A percentile compares a stretch with the other conserved stretches of the same genome.
Conservation (phyloP, 1,284 basidiomycete species). For the Cryptococcus deneoformans region DNA sequence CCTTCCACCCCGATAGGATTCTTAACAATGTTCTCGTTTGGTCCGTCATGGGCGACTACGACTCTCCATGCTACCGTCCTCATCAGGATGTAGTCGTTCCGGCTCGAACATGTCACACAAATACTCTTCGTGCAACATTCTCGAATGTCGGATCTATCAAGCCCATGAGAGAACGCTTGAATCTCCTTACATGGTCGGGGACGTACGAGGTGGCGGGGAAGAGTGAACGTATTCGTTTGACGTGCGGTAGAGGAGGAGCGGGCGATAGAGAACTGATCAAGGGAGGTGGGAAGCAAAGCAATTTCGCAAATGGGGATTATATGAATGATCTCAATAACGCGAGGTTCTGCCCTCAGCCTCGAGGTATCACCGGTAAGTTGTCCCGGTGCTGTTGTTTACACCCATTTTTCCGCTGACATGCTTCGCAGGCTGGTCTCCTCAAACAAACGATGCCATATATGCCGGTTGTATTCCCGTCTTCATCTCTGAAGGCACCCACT, state of each 20-base stretch:
- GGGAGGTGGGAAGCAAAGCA: constrained; percentile 37
- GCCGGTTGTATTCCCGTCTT: constrained; percentile 54
- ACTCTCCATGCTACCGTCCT: constrained; percentile 46
- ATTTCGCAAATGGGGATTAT: constrained; percentile 45
- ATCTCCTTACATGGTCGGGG: constrained; percentile 43
- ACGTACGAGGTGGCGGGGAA: constrained; percentile 51
- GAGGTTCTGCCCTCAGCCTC: constrained; percentile 51
- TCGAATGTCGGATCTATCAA: constrained; percentile 27
- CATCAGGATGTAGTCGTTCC: constrained; percentile 50
- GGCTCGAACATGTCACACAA: constrained; percentile 39
- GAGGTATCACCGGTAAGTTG: constrained; percentile 46
- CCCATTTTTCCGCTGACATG: no score
- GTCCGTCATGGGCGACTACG: constrained; percentile 49
- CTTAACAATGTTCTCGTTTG: constrained; percentile 43
- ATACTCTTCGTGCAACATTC: constrained; percentile 36
- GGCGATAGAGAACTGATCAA: constrained; percentile 38
- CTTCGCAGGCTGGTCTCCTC: constrained; percentile 47
- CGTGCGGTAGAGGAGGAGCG: constrained; percentile 43
- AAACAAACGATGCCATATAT: constrained; percentile 53
- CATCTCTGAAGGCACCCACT: constrained; percentile 49
- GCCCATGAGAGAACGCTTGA: constrained; percentile 35
- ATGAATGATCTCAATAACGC: constrained; percentile 47
- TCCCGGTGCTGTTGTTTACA: no score
- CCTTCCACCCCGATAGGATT: constrained; percentile 40
- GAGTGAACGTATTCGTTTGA: constrained; percentile 40